phyloP scores from a whole-genome alignment of 495 filamentous ascomycete species.

The Podospora pseudoanserina region DNA sequence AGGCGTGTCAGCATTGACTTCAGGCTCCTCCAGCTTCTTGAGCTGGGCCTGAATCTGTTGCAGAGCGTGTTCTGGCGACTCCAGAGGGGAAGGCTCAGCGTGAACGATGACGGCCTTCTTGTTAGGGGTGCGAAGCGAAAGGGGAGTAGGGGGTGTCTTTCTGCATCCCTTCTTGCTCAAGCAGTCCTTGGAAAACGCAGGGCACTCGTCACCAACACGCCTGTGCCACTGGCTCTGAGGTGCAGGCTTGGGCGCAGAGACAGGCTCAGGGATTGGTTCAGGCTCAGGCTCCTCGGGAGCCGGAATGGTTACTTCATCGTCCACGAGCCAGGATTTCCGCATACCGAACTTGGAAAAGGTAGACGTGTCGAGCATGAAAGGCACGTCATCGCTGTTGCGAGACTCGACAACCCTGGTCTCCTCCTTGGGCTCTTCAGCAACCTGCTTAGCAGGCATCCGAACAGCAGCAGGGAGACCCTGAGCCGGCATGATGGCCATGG shows the following conservation, averaged over 20 bases:
- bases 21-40: conserved; percentile 40
- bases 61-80: conserved; percentile 48
- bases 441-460: conserved; percentile 23
- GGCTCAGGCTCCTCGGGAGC: conserved; percentile 1
- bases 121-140: conserved; percentile 37
- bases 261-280: not conserved
- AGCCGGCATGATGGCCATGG: conserved; percentile 30
- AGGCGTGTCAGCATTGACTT: conserved; percentile 31
- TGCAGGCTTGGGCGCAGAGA: conserved; percentile 14
- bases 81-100: conserved; percentile 46
- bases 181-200: conserved; percentile 47
- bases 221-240: conserved; percentile 43
- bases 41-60: conserved; percentile 50
- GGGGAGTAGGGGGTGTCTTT: conserved; percentile 49
- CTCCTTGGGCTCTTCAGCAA: conserved; percentile 6
- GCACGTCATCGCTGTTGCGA: conserved; percentile 25
- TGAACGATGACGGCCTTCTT: conserved; percentile 37
- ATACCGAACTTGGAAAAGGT: conserved; percentile 6
- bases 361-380: conserved; percentile 36
- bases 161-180: conserved; percentile 35
- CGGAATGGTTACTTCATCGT: conserved; percentile 6
- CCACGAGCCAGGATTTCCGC: conserved; percentile 9
- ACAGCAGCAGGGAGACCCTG: conserved; percentile 36
- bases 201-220: conserved; percentile 51
- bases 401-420: conserved; percentile 2